These are phyloP conservation scores for Magnolia officinalis DNA, from an alignment of 164 flowering plant species.

Conservation along the genomic window DNA sequence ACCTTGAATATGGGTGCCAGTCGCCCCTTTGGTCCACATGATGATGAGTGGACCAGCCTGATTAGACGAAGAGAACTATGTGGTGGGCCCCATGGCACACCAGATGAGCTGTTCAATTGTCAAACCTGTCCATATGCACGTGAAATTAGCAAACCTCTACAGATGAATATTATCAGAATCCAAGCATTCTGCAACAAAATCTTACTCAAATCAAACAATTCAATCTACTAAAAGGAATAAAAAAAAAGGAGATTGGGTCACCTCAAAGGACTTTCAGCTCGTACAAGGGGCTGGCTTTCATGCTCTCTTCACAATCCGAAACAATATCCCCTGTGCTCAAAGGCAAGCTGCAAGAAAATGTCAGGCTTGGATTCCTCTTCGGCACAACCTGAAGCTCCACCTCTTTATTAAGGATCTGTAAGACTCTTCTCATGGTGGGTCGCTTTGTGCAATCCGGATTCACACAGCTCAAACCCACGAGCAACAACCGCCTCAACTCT, in stretches of 20 bases:
- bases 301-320: constrained; percentile 50
- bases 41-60: too few relatives aligned
- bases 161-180: neutral
- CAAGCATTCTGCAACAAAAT: neutral
- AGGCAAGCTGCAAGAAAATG: constrained; percentile 57
- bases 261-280: constrained; percentile 30
- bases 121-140: neutral
- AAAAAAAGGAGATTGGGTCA: neutral
- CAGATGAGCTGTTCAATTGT: too few relatives aligned
- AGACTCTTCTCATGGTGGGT: constrained; percentile 79
- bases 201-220: neutral
- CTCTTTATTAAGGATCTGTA: constrained; percentile 76
- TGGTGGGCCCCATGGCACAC: too few relatives aligned
- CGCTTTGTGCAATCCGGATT: constrained; percentile 67
- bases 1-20: too few relatives aligned
- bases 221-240: neutral
- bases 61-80: too few relatives aligned
- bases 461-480: constrained; percentile 79
- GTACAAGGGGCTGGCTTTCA: constrained; percentile 13
- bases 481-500: constrained; percentile 68
- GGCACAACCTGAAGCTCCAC: constrained; percentile 50
- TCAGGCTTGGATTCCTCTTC: constrained; percentile 57
- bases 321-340: constrained; percentile 62
- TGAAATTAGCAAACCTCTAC: neutral
- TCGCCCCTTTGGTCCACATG: too few relatives aligned